Evolutionary conservation across 1,284 basidiomycete species (phyloP), one percentile per base, ranked within the genome.

Genomic region (Ustilago hordei): DNA sequence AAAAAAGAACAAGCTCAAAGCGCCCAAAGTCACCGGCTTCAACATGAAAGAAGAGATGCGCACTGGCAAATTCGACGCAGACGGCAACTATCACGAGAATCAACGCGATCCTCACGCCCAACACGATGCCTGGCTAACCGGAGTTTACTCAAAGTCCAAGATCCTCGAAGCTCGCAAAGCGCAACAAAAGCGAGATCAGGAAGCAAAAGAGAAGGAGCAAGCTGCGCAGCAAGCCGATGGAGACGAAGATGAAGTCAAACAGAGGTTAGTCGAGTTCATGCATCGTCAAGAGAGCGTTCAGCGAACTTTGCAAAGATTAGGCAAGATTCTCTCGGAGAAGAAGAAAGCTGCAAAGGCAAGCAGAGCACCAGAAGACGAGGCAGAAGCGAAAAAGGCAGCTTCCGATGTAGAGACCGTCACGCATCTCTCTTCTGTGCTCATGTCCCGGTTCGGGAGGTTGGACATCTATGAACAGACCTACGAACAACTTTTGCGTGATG

Each of bases 31-130:
- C 13, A 95, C 94, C 8, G 93, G 93, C 36, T 99, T 99, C 90
- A 98, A 99, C 87, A 98, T 99, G 97, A 93, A 95, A 78, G 92
- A 93, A 78, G 97, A 99, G 89, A 95, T 99, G 92, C 91, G 93
- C 82, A 94, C 97, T 86, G 97, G 97, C 38, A 93, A 95, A 81
- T 98, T 99, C 88, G 92, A 95, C 11, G 93, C 93, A 65, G 96
- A 98, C 81, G 97, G 97, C 54, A 86, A 85, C 69, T 98, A 95
- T 86, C 90, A 95, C 62, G 91, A 91, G 64, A 91, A 94, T 56
- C 92, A 92, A 78, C 84, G 86, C 55, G 95, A 99, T 87, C 93
- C 93, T 7, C 92, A 95, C 84, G 94, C 92, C 17, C 90, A 93
- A 61, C 95, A 98, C 86, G 96, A 99, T 87, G 90, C 90, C 35